Evolutionary conservation across 768 basidiomycete species (phyloP).

Genomic region (Psilocybe cyanescens): DNA sequence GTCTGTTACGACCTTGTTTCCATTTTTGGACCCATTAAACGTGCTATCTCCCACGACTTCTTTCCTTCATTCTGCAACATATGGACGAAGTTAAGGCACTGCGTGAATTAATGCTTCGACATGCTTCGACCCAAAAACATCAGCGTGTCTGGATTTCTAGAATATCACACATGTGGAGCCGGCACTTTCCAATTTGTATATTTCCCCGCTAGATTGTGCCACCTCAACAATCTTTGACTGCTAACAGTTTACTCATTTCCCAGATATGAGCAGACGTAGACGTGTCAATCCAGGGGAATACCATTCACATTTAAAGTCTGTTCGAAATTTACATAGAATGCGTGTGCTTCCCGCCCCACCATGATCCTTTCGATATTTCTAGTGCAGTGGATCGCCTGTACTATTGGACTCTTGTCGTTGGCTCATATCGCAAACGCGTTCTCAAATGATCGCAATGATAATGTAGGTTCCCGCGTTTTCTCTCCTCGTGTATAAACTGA

Average conservation of each 20-base stretch:
- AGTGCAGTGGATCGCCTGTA: conserved; percentile 15
- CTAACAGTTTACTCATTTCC: not conserved
- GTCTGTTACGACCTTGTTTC: not conserved
- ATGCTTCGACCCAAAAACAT: conserved; percentile 7
- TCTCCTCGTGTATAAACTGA: not conserved
- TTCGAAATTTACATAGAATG: conserved; percentile 5
- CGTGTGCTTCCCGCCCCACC: conserved; percentile 14
- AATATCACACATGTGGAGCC: conserved; percentile 20
- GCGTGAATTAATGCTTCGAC: conserved; percentile 3
- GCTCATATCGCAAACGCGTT: conserved; percentile 30
- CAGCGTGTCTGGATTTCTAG: conserved; percentile 4
- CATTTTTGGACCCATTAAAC: not conserved
- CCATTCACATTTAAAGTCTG: conserved; percentile 10
- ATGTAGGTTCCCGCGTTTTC: conserved; percentile 29
- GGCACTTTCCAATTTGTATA: conserved; percentile 4
- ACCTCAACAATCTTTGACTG: conserved; percentile 12
- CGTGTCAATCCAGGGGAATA: conserved; percentile 23
- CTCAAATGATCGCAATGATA: conserved; percentile 39
- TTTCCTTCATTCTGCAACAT: not conserved
- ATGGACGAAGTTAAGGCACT: not conserved
- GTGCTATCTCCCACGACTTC: not conserved
- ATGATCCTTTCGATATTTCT: conserved; percentile 10
- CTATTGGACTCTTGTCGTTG: conserved; percentile 14
- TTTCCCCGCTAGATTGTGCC: conserved; percentile 11
- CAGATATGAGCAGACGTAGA: conserved; percentile 18